These are phyloP conservation scores for Pestalotiopsis sp. DNA, from an alignment of 2,329 filamentous ascomycete species.

Conservation along the genomic window DNA sequence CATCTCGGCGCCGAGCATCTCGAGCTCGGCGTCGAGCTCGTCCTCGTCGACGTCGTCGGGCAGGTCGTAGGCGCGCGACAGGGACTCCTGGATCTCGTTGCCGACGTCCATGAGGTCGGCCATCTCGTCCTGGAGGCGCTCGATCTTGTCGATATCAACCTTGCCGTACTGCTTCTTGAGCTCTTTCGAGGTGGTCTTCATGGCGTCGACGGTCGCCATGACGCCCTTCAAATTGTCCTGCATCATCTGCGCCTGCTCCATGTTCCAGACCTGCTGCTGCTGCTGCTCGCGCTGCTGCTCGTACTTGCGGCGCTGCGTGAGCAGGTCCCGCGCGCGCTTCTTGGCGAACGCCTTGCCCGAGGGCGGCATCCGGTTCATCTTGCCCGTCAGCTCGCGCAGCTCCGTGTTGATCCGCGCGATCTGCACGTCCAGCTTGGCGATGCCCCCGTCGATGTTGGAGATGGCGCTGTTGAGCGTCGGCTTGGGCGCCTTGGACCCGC, in stretches of 20 bases:
- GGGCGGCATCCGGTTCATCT: constrained; percentile 78
- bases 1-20: constrained; percentile 92
- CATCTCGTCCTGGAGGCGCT: constrained; percentile 98
- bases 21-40: constrained; percentile 93
- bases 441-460: constrained; percentile 69
- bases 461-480: constrained; percentile 77
- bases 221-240: constrained; percentile 98
- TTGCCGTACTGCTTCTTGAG: constrained; percentile 94
- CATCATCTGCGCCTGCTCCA: constrained; percentile 98
- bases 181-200: constrained; percentile 95
- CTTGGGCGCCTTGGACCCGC: constrained; percentile 84
- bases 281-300: constrained; percentile 93
- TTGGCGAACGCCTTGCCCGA: constrained; percentile 44
- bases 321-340: constrained; percentile 58
- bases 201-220: constrained; percentile 96
- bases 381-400: constrained; percentile 83
- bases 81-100: constrained; percentile 96
- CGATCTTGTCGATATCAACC: constrained; percentile 96
- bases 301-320: constrained; percentile 89
- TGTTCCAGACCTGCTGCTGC: constrained; percentile 95
- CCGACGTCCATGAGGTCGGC: constrained; percentile 96
- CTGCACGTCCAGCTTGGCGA: constrained; percentile 83
- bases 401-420: constrained; percentile 91
- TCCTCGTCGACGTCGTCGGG: constrained; percentile 97
- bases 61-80: constrained; percentile 88